A percentile compares a stretch with the other conserved stretches of the same genome.
Conservation (phyloP, 2,329 filamentous ascomycete species). For the Chaetoscypha palmicola region DNA sequence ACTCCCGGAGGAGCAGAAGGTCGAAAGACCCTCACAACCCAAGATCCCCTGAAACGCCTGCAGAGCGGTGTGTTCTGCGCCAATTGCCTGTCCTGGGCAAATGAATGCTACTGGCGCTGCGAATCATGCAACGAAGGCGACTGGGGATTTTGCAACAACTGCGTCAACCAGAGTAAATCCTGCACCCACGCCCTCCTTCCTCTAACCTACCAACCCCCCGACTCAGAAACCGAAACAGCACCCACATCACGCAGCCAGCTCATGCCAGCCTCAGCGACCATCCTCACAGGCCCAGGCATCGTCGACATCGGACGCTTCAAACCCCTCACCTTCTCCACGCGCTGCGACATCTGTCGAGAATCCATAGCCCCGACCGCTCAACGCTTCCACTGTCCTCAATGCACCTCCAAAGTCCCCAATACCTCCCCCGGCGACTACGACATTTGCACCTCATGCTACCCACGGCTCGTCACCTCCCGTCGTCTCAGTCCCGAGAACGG, state of each 20-base stretch:
- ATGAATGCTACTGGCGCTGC: slow-evolving; percentile 87
- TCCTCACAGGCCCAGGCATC: slow-evolving; percentile 42
- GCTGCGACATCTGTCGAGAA: slow-evolving; percentile 72
- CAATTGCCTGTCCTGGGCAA: slow-evolving; percentile 64
- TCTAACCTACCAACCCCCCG: slow-evolving; percentile 51
- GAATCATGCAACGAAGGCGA: slow-evolving; percentile 82
- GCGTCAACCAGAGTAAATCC: slow-evolving; percentile 72
- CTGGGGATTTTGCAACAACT: slow-evolving; percentile 88
- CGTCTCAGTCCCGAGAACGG: slow-evolving; percentile 72
- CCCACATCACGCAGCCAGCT: slow-evolving; percentile 36
- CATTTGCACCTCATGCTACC: slow-evolving; percentile 74
- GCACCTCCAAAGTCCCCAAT: slow-evolving; percentile 1
- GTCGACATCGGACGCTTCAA: slow-evolving; percentile 48
- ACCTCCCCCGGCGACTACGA: slow-evolving; percentile 66
- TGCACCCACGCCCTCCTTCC: slow-evolving; percentile 80
- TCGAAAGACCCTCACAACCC: slow-evolving; percentile 52
- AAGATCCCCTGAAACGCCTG: slow-evolving; percentile 60
- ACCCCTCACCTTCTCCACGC: slow-evolving; percentile 63
- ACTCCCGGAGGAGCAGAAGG: slow-evolving; percentile 47
- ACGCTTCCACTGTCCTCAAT: slow-evolving; percentile 74
- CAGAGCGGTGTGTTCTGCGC: slow-evolving; percentile 82
- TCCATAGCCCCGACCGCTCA: slow-evolving; percentile 62
- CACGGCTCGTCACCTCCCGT: slow-evolving; percentile 52
- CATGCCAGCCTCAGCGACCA: slow-evolving; percentile 39
- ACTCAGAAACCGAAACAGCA: slow-evolving; percentile 33